These are phyloP conservation scores for Mycosphaerelloides madeirae DNA, from an alignment of 2,329 filamentous ascomycete genomes.

Conservation along the genomic window DNA sequence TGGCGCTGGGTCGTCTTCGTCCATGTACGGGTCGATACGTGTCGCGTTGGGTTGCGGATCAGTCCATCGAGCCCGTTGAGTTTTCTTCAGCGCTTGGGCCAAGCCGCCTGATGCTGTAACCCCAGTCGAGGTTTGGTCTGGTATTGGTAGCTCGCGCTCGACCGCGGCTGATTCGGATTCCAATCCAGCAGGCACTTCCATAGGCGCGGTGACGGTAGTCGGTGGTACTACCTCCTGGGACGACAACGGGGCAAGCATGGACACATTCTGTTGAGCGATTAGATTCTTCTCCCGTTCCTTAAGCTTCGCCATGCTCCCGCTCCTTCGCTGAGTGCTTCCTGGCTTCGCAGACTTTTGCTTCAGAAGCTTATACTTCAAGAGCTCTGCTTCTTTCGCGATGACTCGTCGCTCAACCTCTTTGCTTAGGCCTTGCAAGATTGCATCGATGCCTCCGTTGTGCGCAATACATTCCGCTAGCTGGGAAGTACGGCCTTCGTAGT, in stretches of 20 bases:
- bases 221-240: no score
- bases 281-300: constrained; percentile 16
- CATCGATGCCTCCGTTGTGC: constrained; percentile 40
- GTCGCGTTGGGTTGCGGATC: constrained; percentile 25
- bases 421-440: constrained; percentile 34
- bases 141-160: background rate
- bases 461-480: constrained; percentile 45
- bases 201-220: background rate
- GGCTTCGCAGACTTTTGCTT: constrained; percentile 18
- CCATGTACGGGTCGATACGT: background rate
- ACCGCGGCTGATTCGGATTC: background rate
- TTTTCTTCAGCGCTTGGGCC: background rate
- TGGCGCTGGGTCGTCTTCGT: background rate
- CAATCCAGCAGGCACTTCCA: background rate
- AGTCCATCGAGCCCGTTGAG: constrained; percentile 10
- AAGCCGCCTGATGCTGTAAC: background rate
- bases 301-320: constrained; percentile 16
- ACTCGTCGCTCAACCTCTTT: constrained; percentile 24
- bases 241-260: background rate
- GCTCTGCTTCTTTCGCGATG: constrained; percentile 14
- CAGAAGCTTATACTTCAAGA: no score
- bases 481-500: constrained; percentile 19
- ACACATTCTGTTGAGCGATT: background rate
- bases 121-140: background rate
- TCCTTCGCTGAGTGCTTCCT: constrained; percentile 18